Conservation (phyloP, 352 stramenopile species). For the Globisporangium iwayamae region DNA sequence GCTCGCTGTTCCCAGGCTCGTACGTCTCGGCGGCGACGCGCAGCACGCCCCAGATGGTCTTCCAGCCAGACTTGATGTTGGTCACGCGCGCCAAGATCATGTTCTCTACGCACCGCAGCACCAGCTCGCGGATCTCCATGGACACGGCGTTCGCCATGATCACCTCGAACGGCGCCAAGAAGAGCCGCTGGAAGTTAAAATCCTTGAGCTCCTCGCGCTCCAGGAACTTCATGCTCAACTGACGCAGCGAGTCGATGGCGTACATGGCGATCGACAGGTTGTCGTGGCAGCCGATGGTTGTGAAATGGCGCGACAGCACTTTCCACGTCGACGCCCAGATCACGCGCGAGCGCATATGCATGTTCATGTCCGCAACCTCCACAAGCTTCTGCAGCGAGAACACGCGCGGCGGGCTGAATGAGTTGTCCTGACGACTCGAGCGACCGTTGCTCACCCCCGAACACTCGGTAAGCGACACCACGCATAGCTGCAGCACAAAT, state of each 20-base stretch:
- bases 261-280: conserved; percentile 98
- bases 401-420: conserved; percentile 86
- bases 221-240: conserved; percentile 99
- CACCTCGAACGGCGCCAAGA: conserved; percentile 96
- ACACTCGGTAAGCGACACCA: conserved; percentile 90
- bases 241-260: conserved; percentile 98
- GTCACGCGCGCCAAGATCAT: conserved; percentile 85
- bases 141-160: conserved; percentile 88
- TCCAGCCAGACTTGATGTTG: conserved; percentile 93
- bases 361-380: conserved; percentile 99
- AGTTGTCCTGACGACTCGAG: conserved; percentile 25
- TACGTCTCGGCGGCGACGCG: conserved; percentile 85
- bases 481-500: conserved; percentile 89
- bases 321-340: conserved; percentile 99
- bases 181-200: conserved; percentile 99
- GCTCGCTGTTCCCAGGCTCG: conserved; percentile 41
- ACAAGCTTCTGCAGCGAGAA: conserved; percentile 99
- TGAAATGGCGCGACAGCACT: conserved; percentile 96
- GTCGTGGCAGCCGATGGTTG: conserved; percentile 94
- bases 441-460: conserved; percentile 54
- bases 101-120: conserved; percentile 90
- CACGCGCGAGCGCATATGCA: conserved; percentile 93
- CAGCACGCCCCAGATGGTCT: conserved; percentile 92
- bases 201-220: conserved; percentile 97
- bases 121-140: conserved; percentile 86